Conservation (phyloP, 1,284 basidiomycete genomes). For the Microbotryomycetes sp. region DNA sequence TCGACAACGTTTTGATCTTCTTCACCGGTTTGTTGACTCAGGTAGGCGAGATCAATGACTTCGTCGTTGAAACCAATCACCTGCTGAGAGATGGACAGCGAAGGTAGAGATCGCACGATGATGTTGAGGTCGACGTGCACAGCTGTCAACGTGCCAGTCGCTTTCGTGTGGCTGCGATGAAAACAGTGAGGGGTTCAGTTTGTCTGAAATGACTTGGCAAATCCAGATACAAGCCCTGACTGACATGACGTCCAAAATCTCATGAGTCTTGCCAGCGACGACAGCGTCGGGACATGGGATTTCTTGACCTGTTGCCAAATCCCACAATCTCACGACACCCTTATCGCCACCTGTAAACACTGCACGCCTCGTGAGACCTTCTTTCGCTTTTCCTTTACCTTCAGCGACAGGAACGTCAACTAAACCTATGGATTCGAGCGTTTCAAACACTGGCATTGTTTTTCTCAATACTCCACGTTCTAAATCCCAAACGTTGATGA, state of each 20-base stretch:
- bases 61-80: constrained; percentile 97
- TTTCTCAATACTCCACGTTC: constrained; percentile 53
- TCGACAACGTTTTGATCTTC: constrained; percentile 45
- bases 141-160: constrained; percentile 65
- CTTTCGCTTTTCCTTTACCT: constrained; percentile 42
- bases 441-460: constrained; percentile 78
- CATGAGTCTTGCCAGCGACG: constrained; percentile 29
- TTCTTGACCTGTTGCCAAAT: constrained; percentile 56
- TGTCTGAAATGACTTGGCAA: not conserved
- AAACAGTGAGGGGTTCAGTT: not conserved
- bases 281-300: constrained; percentile 44
- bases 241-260: constrained; percentile 35
- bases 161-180: constrained; percentile 57
- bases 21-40: constrained; percentile 44
- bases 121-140: constrained; percentile 96
- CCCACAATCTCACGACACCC: constrained; percentile 76
- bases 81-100: constrained; percentile 64
- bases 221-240: constrained; percentile 2
- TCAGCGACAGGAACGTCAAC: constrained; percentile 49
- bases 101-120: constrained; percentile 69
- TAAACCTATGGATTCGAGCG: constrained; percentile 77
- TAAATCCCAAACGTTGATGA: constrained; percentile 83
- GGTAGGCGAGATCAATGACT: constrained; percentile 79
- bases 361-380: constrained; percentile 44
- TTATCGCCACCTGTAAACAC: constrained; percentile 87